Evolutionary conservation across 2,329 filamentous ascomycete species (phyloP).

Genomic region (Cercospora sp.): DNA sequence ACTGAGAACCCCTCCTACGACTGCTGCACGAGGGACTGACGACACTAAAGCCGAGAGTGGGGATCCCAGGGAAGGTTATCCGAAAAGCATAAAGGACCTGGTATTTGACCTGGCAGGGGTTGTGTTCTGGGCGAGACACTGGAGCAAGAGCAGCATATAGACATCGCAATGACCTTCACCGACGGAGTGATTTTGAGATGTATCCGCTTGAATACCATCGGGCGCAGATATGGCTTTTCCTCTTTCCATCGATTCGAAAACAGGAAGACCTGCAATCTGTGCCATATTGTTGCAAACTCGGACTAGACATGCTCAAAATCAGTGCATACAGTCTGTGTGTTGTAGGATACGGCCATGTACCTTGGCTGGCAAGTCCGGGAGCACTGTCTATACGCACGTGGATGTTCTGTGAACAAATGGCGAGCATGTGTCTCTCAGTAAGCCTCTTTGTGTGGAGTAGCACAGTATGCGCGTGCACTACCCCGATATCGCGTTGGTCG

Average conservation of each 20-base stretch:
- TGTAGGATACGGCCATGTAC: not conserved
- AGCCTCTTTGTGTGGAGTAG: not conserved
- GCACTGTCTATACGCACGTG: not conserved
- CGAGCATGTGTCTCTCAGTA: not conserved
- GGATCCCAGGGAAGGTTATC: constrained; percentile 1
- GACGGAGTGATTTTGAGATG: not conserved
- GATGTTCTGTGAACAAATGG: not conserved
- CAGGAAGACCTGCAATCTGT: not conserved
- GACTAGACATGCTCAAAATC: not conserved
- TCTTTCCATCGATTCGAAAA: not conserved
- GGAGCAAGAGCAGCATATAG: not conserved
- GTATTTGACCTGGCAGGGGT: not conserved
- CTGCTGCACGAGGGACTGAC: not conserved
- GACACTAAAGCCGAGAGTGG: not conserved
- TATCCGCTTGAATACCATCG: not conserved
- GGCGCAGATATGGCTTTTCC: not conserved
- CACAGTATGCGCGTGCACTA: not conserved
- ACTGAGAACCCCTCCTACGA: constrained; percentile 3
- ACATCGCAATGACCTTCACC: not conserved
- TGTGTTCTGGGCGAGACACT: not conserved
- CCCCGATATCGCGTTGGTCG: not conserved
- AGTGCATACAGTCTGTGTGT: not conserved
- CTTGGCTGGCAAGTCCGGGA: not conserved
- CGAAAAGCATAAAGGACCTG: not conserved
- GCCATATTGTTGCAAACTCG: not conserved